These are phyloP conservation scores for Alternaria atra DNA, from an alignment of 2,329 filamentous ascomycete species.

Conservation along the genomic window DNA sequence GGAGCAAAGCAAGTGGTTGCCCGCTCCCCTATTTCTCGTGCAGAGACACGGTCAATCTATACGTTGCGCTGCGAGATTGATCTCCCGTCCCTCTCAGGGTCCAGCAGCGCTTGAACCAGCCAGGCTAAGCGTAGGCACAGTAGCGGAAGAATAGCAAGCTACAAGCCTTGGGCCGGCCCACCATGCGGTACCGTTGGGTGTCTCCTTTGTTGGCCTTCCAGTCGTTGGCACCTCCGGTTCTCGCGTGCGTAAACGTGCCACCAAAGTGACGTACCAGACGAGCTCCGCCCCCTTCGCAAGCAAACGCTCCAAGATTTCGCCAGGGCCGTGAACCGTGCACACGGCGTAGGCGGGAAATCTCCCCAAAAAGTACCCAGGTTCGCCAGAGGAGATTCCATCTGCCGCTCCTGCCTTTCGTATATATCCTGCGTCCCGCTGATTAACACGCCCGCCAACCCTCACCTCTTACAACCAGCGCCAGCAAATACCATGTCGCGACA, in stretches of 20 bases:
- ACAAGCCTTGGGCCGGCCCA: background rate
- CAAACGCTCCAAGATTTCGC: constrained; percentile 16
- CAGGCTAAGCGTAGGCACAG: background rate
- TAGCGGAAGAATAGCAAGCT: background rate
- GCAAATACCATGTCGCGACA: constrained; percentile 30
- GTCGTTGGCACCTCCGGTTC: constrained; percentile 2
- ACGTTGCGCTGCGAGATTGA: constrained; percentile 8
- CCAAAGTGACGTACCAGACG: constrained; percentile 16
- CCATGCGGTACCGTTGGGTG: constrained; percentile 2
- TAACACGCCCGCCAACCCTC: constrained; percentile 7
- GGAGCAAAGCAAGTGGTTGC: background rate
- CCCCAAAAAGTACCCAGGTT: constrained; percentile 15
- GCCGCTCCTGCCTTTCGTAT: constrained; percentile 11
- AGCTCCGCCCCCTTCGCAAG: constrained; percentile 21
- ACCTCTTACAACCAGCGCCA: constrained; percentile 7
- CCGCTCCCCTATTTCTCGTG: background rate
- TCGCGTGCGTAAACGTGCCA: constrained; percentile 12
- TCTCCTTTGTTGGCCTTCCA: constrained; percentile 10
- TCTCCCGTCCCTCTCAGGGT: background rate
- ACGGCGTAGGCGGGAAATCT: constrained; percentile 14
- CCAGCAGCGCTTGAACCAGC: background rate
- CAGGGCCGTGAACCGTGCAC: constrained; percentile 19
- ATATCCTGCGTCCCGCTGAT: constrained; percentile 18
- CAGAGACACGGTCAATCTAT: background rate
- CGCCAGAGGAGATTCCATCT: constrained; percentile 1